phyloP scores from a whole-genome alignment of 371 early-diverging fungal species.

The Mucor sp. region DNA sequence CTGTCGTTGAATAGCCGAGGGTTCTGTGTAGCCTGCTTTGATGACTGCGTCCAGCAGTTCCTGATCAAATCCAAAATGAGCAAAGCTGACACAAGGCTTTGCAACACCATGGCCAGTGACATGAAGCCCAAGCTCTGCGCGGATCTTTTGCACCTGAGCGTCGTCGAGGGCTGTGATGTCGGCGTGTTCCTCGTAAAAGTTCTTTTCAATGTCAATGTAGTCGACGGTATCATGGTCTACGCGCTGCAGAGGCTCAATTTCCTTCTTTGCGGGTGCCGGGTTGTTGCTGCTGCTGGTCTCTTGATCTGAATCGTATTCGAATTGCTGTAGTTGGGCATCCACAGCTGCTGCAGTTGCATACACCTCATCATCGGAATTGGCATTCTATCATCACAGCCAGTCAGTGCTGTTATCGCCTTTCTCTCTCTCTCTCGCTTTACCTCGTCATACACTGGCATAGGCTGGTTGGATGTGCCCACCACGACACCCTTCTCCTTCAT shows the following conservation, averaged over 20 bases:
- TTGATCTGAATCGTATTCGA: slow-evolving; percentile 25
- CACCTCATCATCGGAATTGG: slow-evolving; percentile 86
- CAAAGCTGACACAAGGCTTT: slow-evolving; percentile 88
- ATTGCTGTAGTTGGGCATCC: slow-evolving; percentile 50
- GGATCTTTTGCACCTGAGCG: slow-evolving; percentile 58
- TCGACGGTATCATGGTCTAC: slow-evolving; percentile 75
- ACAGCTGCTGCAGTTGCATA: slow-evolving; percentile 82
- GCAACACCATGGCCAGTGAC: slow-evolving; percentile 67
- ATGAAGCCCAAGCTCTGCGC: slow-evolving; percentile 60
- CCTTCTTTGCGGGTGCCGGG: slow-evolving; percentile 37
- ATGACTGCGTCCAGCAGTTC: slow-evolving; percentile 66
- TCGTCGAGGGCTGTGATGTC: slow-evolving; percentile 66
- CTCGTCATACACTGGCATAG: slow-evolving; percentile 51
- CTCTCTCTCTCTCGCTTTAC: slow-evolving; percentile 22
- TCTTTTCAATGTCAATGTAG: slow-evolving; percentile 79
- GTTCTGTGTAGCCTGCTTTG: slow-evolving; percentile 66
- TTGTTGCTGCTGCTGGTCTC: slow-evolving; percentile 23
- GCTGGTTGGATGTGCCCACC: slow-evolving; percentile 56
- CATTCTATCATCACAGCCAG: slow-evolving; percentile 46
- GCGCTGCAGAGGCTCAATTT: slow-evolving; percentile 68
- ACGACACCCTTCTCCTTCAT: slow-evolving; percentile 77
- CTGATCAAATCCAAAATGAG: slow-evolving; percentile 84
- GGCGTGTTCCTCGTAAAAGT: slow-evolving; percentile 82
- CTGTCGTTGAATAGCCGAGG: slow-evolving; percentile 83
- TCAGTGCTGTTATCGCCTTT: background rate